These are phyloP conservation scores for Cymbopogon flexuosus DNA, from an alignment of 202 grass and related monocot genomes.

Conservation along the genomic window DNA sequence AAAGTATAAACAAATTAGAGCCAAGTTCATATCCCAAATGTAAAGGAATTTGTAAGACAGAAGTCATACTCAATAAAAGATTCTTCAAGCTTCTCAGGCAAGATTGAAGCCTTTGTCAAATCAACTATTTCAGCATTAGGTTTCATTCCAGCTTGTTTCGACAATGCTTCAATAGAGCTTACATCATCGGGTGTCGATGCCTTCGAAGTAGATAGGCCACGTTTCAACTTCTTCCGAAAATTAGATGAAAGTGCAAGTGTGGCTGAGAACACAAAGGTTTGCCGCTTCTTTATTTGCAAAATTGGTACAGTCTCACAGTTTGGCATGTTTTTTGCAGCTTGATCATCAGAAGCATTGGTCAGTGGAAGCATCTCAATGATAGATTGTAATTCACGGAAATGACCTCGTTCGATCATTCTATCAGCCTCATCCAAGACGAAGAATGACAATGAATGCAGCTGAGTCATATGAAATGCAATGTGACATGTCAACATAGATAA, in stretches of 20 bases:
- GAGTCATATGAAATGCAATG: constrained; percentile 34
- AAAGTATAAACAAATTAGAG: constrained; percentile 15
- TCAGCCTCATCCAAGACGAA: constrained; percentile 98
- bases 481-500: constrained; percentile 6
- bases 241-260: constrained; percentile 90
- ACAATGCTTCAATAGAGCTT: constrained; percentile 80
- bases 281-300: constrained; percentile 87
- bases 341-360: constrained; percentile 36
- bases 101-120: constrained; percentile 77
- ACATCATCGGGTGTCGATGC: constrained; percentile 41
- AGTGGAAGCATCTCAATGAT: constrained; percentile 86
- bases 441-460: constrained; percentile 92
- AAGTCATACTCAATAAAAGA: constrained; percentile 85
- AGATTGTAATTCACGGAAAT: constrained; percentile 90
- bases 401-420: constrained; percentile 89
- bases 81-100: constrained; percentile 94
- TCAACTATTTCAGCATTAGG: constrained; percentile 85
- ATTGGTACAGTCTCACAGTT: constrained; percentile 55
- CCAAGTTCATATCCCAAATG: constrained; percentile 6
- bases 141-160: constrained; percentile 86
- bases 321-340: constrained; percentile 27
- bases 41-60: not conserved
- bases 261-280: constrained; percentile 95
- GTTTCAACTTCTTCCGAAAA: constrained; percentile 91
- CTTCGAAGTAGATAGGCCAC: constrained; percentile 57